These are phyloP conservation scores for Colletotrichum chlorophyti DNA, from an alignment of 2,329 filamentous ascomycete species.

Conservation along the genomic window DNA sequence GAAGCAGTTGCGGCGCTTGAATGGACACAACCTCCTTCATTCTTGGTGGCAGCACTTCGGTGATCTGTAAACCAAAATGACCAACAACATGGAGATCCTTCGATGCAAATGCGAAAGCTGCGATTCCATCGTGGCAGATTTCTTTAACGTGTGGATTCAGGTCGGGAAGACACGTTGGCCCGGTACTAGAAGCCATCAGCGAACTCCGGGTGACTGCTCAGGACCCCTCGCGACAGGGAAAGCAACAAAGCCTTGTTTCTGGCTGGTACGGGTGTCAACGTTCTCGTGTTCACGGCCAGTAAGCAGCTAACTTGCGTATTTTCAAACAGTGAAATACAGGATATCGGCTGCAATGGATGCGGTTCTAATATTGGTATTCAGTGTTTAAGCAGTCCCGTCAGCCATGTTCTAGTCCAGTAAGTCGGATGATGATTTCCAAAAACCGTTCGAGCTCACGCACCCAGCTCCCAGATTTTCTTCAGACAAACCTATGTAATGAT, in stretches of 20 bases:
- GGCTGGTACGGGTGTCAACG: constrained; percentile 39
- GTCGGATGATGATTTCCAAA: constrained; percentile 12
- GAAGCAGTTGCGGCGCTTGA: too few relatives aligned
- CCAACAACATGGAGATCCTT: constrained; percentile 41
- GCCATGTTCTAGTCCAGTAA: constrained; percentile 47
- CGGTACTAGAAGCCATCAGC: constrained; percentile 35
- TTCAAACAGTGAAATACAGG: constrained; percentile 43
- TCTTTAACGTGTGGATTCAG: constrained; percentile 47
- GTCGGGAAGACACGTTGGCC: constrained; percentile 49
- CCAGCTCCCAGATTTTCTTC: constrained; percentile 46
- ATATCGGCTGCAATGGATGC: constrained; percentile 43
- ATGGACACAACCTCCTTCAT: neutral
- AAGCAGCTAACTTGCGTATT: too few relatives aligned
- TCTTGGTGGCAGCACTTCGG: too few relatives aligned
- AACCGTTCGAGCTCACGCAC: neutral
- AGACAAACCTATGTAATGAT: constrained; percentile 37
- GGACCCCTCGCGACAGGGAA: constrained; percentile 38
- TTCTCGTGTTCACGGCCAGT: too few relatives aligned
- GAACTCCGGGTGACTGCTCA: constrained; percentile 32
- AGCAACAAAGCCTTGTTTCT: constrained; percentile 43
- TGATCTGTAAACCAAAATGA: too few relatives aligned
- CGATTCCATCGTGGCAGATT: constrained; percentile 37
- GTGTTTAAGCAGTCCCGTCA: constrained; percentile 41
- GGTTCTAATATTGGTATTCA: constrained; percentile 40
- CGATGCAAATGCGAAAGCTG: constrained; percentile 43